These are phyloP conservation scores for Trichoderma brevicompactum DNA, from an alignment of 2,329 filamentous ascomycete genomes.

Conservation along the genomic window DNA sequence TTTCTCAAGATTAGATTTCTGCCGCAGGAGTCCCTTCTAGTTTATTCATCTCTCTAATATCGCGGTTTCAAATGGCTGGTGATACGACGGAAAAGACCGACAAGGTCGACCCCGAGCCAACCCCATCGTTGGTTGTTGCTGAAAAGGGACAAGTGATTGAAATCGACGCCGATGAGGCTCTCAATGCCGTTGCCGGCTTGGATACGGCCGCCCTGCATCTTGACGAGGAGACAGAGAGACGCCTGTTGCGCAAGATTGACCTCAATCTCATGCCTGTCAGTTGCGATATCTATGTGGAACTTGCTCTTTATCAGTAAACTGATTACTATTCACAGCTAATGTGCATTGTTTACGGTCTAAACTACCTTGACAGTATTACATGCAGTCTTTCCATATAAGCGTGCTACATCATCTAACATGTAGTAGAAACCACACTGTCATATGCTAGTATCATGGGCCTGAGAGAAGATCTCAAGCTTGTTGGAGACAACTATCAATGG, in stretches of 20 bases:
- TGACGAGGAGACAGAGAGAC: slow-evolving; percentile 26
- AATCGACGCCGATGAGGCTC: slow-evolving; percentile 28
- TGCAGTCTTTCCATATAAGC: too few species aligned
- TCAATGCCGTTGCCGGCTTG: slow-evolving; percentile 22
- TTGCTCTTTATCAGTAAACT: not conserved
- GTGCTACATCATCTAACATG: not conserved
- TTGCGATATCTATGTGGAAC: not conserved
- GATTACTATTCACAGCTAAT: not conserved
- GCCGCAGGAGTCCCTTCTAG: not conserved
- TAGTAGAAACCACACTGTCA: slow-evolving; percentile 27
- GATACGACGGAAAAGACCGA: slow-evolving; percentile 5
- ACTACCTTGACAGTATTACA: slow-evolving; percentile 28
- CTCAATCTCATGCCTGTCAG: slow-evolving; percentile 27
- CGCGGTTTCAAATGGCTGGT: not conserved
- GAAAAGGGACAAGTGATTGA: slow-evolving; percentile 15
- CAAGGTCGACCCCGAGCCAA: not conserved
- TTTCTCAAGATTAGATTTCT: not conserved
- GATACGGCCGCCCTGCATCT: slow-evolving; percentile 6
- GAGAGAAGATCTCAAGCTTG: slow-evolving; percentile 23
- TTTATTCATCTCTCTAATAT: too few species aligned
- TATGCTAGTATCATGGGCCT: slow-evolving; percentile 30
- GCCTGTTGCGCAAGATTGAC: slow-evolving; percentile 28
- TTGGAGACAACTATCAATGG: slow-evolving; percentile 29
- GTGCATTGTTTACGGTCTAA: slow-evolving; percentile 28
- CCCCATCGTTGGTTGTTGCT: not conserved